These are phyloP conservation scores for Thalassiosira sp. DNA, from an alignment of 352 stramenopile genomes.

Conservation along the genomic window DNA sequence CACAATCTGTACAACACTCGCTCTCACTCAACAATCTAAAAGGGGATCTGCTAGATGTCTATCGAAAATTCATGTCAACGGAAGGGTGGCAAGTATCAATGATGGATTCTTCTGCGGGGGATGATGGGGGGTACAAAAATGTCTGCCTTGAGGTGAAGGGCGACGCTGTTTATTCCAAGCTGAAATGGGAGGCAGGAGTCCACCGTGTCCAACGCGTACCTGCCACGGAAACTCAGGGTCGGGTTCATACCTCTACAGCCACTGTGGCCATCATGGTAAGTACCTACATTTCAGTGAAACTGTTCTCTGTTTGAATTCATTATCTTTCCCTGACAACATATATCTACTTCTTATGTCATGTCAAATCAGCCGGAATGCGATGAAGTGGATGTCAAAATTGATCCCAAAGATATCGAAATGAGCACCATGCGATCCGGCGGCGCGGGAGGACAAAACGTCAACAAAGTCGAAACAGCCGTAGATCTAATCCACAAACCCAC, in stretches of 20 bases:
- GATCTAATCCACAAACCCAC: slow-evolving; percentile 97
- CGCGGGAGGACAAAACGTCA: slow-evolving; percentile 98
- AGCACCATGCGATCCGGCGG: slow-evolving; percentile 96
- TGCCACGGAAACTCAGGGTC: slow-evolving; percentile 80
- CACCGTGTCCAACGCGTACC: slow-evolving; percentile 97
- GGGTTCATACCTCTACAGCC: slow-evolving; percentile 96
- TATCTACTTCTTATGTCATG: too few relatives aligned
- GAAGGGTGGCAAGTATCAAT: slow-evolving; percentile 73
- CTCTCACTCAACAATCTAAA: neutral
- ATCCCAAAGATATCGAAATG: slow-evolving; percentile 94
- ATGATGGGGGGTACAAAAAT: slow-evolving; percentile 85
- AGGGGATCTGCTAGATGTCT: slow-evolving; percentile 76
- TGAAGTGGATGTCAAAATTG: slow-evolving; percentile 89
- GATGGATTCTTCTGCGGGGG: slow-evolving; percentile 79
- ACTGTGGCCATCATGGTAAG: slow-evolving; percentile 93
- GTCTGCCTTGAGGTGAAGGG: slow-evolving; percentile 83
- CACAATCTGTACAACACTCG: neutral
- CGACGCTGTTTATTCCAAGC: slow-evolving; percentile 92
- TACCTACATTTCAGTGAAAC: neutral
- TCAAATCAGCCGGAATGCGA: slow-evolving; percentile 80
- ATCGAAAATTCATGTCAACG: slow-evolving; percentile 70
- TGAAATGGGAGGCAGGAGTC: slow-evolving; percentile 98
- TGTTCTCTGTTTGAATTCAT: too few relatives aligned
- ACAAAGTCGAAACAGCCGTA: slow-evolving; percentile 96
- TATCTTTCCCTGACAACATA: slow-evolving; percentile 82